These are phyloP conservation scores for Pichia pseudocactophila DNA, from an alignment of 805 yeast genomes.

Conservation along the genomic window DNA sequence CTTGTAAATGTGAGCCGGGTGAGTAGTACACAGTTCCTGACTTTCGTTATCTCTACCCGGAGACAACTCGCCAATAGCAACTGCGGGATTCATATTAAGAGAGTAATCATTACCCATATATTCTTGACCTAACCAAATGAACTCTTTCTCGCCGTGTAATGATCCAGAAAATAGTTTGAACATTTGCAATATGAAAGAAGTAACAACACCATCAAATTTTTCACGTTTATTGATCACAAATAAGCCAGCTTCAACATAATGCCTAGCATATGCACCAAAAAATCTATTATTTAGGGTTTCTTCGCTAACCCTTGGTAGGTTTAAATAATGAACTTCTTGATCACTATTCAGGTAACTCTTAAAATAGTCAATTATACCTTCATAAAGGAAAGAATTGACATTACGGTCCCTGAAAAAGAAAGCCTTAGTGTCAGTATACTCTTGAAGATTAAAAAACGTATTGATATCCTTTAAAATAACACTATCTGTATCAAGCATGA, in stretches of 20 bases:
- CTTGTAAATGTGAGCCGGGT: conserved; percentile 52
- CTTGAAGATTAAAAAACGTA: conserved; percentile 31
- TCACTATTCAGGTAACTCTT: conserved; percentile 38
- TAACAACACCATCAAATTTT: conserved; percentile 42
- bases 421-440: conserved; percentile 31
- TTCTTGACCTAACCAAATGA: conserved; percentile 64
- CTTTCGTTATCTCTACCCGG: conserved; percentile 11
- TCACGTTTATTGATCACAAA: conserved; percentile 36
- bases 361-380: conserved; percentile 36
- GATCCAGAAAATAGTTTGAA: conserved; percentile 37
- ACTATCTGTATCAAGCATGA: conserved; percentile 47
- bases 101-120: conserved; percentile 45
- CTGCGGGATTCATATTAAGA: conserved; percentile 48
- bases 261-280: conserved; percentile 34
- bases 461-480: conserved; percentile 30
- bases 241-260: conserved; percentile 42
- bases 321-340: conserved; percentile 32
- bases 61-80: conserved; percentile 40
- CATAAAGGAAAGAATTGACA: conserved; percentile 29
- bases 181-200: conserved; percentile 35
- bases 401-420: conserved; percentile 44
- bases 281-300: conserved; percentile 31
- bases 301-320: conserved; percentile 30
- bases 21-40: conserved; percentile 50
- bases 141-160: conserved; percentile 73